Evolutionary conservation across 257 asterid genomes (phyloP), one percentile per base, ranked within the genome.

Genomic region (Eustoma russellianum): DNA sequence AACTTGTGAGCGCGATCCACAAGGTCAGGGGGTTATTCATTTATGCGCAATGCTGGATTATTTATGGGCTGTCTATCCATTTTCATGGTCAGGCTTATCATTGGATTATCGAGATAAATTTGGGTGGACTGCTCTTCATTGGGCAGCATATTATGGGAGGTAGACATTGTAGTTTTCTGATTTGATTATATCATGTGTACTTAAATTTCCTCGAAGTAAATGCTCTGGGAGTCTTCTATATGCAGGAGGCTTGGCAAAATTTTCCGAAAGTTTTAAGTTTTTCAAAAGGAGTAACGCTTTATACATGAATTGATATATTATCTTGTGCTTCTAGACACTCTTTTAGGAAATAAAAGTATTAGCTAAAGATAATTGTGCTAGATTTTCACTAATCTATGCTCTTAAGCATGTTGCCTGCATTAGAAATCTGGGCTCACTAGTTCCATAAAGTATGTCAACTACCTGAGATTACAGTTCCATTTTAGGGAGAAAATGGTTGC

Each of bases 71-170:
- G 78, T 88, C 52, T 67, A 76, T 70, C 99, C 83, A 13, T 92
- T 67, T 65, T 74, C 88, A 13, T 83, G 80, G 74, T 77, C 99
- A 24, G 96, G 93, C 46, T 68, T 92, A 65, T 85, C 99, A 5
- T 19, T 92, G 75, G 94, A 92, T 78, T 85, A 83, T 67, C 82
- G 99, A 65, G 99, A 92, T 74, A 88, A 85, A 72, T 65, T 24
- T 61, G 97, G 99, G 61, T 88, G 99, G 99, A 85, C 97, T 8
- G 91, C 99, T 55, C 81, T 92, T 67, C 99, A 92, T 59, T 88
- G 94, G 95, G 99, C 99, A 55, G 99, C 99, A 24, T 79, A 67
- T 78, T 73, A 68, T 68, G 99, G 99, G 75, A 88, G 95, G 99
- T 92, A 80, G 8, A 33, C 16, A 8, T 38, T 2, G 12, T 5